Conservation (phyloP, 164 flowering plant genomes). For the Vitis rotundifolia region DNA sequence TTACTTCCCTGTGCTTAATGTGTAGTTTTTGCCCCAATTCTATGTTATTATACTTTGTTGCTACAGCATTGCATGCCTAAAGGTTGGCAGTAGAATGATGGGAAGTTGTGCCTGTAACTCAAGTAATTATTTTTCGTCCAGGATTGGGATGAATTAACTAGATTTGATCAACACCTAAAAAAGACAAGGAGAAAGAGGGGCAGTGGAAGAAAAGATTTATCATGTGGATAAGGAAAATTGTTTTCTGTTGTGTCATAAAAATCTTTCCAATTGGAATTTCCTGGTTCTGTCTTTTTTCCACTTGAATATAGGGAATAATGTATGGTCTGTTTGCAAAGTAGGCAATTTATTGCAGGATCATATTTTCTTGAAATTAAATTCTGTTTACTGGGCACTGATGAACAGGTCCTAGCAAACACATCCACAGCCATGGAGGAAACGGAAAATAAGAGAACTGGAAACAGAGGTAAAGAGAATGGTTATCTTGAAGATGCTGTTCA, state of each 20-base stretch:
- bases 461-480: constrained; percentile 14
- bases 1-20: not conserved
- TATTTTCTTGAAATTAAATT: not conserved
- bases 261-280: not conserved
- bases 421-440: constrained; percentile 25
- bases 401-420: constrained; percentile 18
- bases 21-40: not conserved
- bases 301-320: not conserved
- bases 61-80: not conserved
- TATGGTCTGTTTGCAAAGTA: not conserved
- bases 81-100: not conserved
- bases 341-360: not conserved
- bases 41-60: not conserved
- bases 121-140: not conserved
- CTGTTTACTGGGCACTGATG: constrained; percentile 27
- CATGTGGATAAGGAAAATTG: no score
- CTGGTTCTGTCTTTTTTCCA: not conserved
- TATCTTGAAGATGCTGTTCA: constrained; percentile 15
- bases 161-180: not conserved
- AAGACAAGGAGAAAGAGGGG: not conserved
- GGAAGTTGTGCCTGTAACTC: not conserved
- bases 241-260: no score
- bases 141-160: not conserved
- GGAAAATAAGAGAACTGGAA: constrained; percentile 13
- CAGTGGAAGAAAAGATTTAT: no score